Evolutionary conservation across 306 rosid genomes (phyloP).

Genomic region (Dicorynia guianensis): DNA sequence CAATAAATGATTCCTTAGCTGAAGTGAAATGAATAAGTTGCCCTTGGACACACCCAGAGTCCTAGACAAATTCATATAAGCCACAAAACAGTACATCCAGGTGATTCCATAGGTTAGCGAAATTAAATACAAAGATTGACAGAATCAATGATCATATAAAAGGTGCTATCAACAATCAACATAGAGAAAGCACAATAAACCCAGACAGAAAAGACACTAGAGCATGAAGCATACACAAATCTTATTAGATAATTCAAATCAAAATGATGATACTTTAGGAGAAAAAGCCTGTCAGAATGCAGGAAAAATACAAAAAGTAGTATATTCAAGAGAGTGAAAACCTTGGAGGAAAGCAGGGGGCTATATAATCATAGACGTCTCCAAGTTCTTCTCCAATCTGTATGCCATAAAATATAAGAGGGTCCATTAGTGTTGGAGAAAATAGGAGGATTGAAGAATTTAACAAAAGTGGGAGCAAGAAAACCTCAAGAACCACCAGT

Average conservation of each 20-base stretch:
- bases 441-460: constrained; percentile 16
- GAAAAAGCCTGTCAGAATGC: constrained; percentile 40
- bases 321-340: constrained; percentile 45
- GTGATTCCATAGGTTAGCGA: neutral
- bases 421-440: constrained; percentile 34
- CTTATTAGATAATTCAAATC: constrained; percentile 10
- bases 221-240: constrained; percentile 33
- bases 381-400: constrained; percentile 98
- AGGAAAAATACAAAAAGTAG: constrained; percentile 22
- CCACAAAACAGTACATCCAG: neutral
- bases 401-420: constrained; percentile 43
- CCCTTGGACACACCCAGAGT: neutral
- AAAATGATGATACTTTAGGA: constrained; percentile 35
- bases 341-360: constrained; percentile 99
- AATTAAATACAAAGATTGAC: constrained; percentile 4
- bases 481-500: neutral
- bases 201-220: constrained; percentile 13
- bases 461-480: neutral
- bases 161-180: neutral
- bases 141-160: constrained; percentile 24
- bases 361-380: constrained; percentile 86
- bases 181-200: constrained; percentile 1
- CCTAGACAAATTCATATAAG: neutral
- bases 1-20: constrained; percentile 16
- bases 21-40: constrained; percentile 15